Base-by-base conservation (phyloP, 352 stramenopile species). In the Globisporangium mamillatum region DNA sequence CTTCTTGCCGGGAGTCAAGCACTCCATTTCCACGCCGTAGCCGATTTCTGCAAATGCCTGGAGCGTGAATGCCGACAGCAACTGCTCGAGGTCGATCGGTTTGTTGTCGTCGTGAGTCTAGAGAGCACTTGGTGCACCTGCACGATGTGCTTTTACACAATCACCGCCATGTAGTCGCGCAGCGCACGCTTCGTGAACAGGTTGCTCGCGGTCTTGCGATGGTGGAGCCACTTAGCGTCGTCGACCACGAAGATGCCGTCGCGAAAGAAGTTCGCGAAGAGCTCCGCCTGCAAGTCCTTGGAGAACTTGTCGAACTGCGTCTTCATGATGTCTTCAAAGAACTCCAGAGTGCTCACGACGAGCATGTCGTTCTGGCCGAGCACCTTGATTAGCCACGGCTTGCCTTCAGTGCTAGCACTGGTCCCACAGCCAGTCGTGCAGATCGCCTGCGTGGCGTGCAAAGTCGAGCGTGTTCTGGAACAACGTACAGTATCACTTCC, bases 361-460 rank as follows among this genome's bases (percentile, higher is more conserved):
- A 95, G 60, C 76, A 85, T 38, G 84, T 93, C 74, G 24, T 71
- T 86, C 62, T 86, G 34, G 9, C 34, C 34, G 7, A 41, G 9
- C 27, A 29, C 27, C 27, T 29, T 29, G 27, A 29, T 29, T 2
- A 29, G 27, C 27, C 27, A 29, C 1, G 2, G 27, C 27, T 29
- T 29, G 27, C 27, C 27, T 29, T 29, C 27, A 29, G 27, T 29
- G 27, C 2, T 29, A 2, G 27, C 2, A 29, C 1, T 29, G 27
- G 27, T 29, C 27, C 2, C 27, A 29, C 27, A 29, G 27, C 27
- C 27, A 29, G 27, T 29, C 27, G 27, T 29, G 27, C 1, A 29
- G 1, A 29, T 29, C 27, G 27, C 27, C 27, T 29, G 27, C 27
- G 27, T 4, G 27, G 27, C 27, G 27, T 29, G 27, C 27, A 29